phyloP scores from a whole-genome alignment of 2,329 filamentous ascomycete genomes.

The Aspergillus alliaceus region DNA sequence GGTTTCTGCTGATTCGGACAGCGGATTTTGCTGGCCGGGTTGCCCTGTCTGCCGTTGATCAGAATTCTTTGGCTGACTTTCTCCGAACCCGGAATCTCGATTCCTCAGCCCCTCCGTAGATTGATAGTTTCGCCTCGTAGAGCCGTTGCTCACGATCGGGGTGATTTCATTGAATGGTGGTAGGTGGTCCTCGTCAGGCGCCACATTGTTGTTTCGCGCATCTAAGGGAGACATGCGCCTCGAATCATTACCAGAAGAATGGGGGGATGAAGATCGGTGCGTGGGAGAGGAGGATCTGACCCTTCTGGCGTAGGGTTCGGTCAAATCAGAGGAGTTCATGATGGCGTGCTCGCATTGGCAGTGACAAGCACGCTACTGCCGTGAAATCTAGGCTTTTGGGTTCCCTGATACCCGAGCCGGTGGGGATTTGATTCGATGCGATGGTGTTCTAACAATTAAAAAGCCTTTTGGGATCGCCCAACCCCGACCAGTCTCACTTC shows the following conservation, averaged over 20 bases:
- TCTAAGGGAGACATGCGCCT: conserved; percentile 25
- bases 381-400: neutral
- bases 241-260: conserved; percentile 13
- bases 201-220: conserved; percentile 18
- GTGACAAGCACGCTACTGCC: conserved; percentile 3
- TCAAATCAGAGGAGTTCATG: conserved; percentile 33
- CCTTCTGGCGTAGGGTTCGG: conserved; percentile 19
- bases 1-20: conserved; percentile 13
- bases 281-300: conserved; percentile 21
- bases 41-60: conserved; percentile 6
- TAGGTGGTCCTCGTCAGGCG: conserved; percentile 16
- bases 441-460: neutral
- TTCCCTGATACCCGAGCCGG: neutral
- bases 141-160: conserved; percentile 30
- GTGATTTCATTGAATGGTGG: conserved; percentile 29
- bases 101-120: conserved; percentile 28
- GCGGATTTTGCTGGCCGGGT: conserved; percentile 5
- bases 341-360: conserved; percentile 33
- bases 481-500: neutral
- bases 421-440: neutral
- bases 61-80: conserved; percentile 11
- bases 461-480: neutral
- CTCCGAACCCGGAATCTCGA: conserved; percentile 10
- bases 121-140: conserved; percentile 31
- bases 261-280: conserved; percentile 22